phyloP scores from a whole-genome alignment of 257 asterid species.

The Schizonepeta tenuifolia region DNA sequence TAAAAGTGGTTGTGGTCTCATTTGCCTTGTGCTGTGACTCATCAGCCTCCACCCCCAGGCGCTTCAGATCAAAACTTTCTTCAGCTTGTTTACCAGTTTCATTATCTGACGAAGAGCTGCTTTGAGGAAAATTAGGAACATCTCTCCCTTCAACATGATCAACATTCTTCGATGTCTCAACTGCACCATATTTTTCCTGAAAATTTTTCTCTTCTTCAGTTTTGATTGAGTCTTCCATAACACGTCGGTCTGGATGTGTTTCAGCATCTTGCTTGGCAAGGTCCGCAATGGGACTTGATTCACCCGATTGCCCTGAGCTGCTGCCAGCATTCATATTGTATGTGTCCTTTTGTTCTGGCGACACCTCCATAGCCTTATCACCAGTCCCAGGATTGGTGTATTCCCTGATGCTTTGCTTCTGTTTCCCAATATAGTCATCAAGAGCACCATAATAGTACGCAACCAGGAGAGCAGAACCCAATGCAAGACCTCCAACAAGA shows the following conservation, averaged over 20 bases:
- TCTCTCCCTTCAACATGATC: conserved; percentile 44
- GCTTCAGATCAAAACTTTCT: conserved; percentile 46
- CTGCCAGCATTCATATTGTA: conserved; percentile 32
- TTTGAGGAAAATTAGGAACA: conserved; percentile 41
- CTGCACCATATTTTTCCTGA: conserved; percentile 47
- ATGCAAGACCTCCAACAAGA: conserved; percentile 61
- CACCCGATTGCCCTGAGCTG: conserved; percentile 42
- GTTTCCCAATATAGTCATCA: conserved; percentile 60
- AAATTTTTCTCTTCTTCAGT: conserved; percentile 45
- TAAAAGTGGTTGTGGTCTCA: conserved; percentile 41
- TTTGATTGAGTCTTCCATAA: conserved; percentile 46
- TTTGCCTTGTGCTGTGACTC: conserved; percentile 47
- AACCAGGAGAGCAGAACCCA: conserved; percentile 65
- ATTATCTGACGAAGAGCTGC: conserved; percentile 49
- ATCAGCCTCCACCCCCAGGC: conserved; percentile 46
- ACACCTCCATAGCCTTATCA: conserved; percentile 33
- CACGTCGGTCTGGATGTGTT: conserved; percentile 43
- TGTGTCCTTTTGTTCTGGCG: conserved; percentile 38
- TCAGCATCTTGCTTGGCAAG: conserved; percentile 47
- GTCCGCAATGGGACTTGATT: conserved; percentile 42
- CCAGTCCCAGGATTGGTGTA: conserved; percentile 36
- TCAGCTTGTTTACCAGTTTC: conserved; percentile 50
- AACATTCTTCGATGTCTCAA: conserved; percentile 36
- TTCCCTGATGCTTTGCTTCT: conserved; percentile 47
- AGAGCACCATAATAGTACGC: conserved; percentile 75